A percentile compares a stretch with the other conserved stretches of the same genome.
Evolutionary conservation across 306 rosid genomes (phyloP).

Genomic region (Trifolium subterraneum): DNA sequence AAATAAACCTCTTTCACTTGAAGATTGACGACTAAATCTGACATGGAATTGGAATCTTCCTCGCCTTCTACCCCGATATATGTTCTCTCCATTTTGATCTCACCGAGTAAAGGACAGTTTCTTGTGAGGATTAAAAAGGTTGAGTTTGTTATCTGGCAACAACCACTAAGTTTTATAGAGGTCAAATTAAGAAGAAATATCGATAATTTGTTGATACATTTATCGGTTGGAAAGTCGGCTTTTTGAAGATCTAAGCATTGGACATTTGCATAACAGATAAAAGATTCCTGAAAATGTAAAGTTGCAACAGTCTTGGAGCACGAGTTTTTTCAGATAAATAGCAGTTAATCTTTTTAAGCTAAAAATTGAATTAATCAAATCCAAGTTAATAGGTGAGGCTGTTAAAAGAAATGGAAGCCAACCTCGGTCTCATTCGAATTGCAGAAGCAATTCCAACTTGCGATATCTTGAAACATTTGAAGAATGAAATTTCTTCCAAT

Average conservation of each 20-base stretch:
- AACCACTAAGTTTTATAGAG: slow-evolving; percentile 60
- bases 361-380: slow-evolving; percentile 45
- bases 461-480: slow-evolving; percentile 55
- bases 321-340: slow-evolving; percentile 62
- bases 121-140: slow-evolving; percentile 59
- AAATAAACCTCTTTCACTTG: slow-evolving; percentile 51
- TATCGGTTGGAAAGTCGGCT: slow-evolving; percentile 56
- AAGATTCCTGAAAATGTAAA: slow-evolving; percentile 61
- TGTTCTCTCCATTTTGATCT: slow-evolving; percentile 64
- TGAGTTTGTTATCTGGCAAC: slow-evolving; percentile 53
- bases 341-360: slow-evolving; percentile 46
- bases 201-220: slow-evolving; percentile 57
- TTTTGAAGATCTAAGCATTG: slow-evolving; percentile 59
- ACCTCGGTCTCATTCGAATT: slow-evolving; percentile 45
- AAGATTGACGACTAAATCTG: slow-evolving; percentile 38
- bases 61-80: slow-evolving; percentile 47
- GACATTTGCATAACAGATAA: slow-evolving; percentile 53
- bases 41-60: slow-evolving; percentile 10
- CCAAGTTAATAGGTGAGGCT: slow-evolving; percentile 23
- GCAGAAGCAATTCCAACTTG: slow-evolving; percentile 60
- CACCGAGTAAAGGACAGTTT: slow-evolving; percentile 60
- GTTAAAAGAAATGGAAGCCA: slow-evolving; percentile 60
- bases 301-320: slow-evolving; percentile 53
- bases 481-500: slow-evolving; percentile 57
- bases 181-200: slow-evolving; percentile 50